phyloP scores from a whole-genome alignment of 2,329 filamentous ascomycete species.

The Alternaria ethzedia region DNA sequence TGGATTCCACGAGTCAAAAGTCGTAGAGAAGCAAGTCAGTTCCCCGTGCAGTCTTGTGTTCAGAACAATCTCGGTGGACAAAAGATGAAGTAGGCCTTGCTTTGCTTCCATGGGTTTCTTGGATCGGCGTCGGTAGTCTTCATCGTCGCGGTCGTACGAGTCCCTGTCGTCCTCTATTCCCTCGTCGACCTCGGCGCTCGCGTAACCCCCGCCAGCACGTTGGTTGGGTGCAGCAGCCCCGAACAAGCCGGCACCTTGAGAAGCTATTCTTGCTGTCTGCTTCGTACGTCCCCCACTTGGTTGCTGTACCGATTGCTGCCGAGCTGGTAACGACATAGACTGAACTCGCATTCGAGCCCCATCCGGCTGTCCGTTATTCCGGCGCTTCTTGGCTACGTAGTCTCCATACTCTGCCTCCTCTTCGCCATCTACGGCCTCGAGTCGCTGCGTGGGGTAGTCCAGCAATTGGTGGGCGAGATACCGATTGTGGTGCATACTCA shows the following conservation, averaged over 20 bases:
- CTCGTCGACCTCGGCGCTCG: background rate
- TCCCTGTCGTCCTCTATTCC: background rate
- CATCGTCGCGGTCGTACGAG: background rate
- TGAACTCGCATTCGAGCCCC: no score
- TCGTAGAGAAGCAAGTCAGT: constrained; percentile 39
- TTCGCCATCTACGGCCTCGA: constrained; percentile 37
- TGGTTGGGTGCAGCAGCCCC: no score
- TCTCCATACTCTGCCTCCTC: constrained; percentile 37
- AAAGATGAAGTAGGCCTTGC: constrained; percentile 38
- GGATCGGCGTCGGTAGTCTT: background rate
- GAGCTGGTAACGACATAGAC: no score
- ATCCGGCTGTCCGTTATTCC: no score
- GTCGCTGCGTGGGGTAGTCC: constrained; percentile 26
- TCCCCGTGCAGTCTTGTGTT: constrained; percentile 39
- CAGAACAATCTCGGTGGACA: constrained; percentile 40
- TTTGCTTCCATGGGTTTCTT: constrained; percentile 38
- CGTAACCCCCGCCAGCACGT: no score
- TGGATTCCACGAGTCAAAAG: constrained; percentile 41
- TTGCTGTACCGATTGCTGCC: no score
- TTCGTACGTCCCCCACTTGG: no score
- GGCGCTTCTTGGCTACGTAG: constrained; percentile 9
- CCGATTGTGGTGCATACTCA: constrained; percentile 18
- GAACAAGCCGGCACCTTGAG: no score
- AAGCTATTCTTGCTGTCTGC: background rate
- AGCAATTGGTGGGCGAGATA: constrained; percentile 40